Base-by-base conservation (phyloP, 73 alveolate species). In the Symbiodinium pilosum region DNA sequence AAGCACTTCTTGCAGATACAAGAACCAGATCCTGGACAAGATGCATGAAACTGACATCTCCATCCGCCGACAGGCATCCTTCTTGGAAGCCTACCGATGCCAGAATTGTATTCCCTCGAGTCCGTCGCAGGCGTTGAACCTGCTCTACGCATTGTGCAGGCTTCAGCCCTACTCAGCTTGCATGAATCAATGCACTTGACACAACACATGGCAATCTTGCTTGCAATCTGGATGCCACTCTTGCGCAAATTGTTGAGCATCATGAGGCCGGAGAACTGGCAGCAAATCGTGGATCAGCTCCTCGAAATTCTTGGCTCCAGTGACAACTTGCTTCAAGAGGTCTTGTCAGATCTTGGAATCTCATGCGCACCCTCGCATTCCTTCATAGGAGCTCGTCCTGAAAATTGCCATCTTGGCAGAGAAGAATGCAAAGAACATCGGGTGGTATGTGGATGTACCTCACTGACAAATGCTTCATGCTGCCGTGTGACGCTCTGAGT, bases 381-480 rank as follows among this genome's bases (percentile, higher is more conserved):
- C 83, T 9, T 88, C 99, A n/a, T n/a, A 99, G 99, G 99, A 99
- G 99, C 95, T 99, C 59, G 99, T 99, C 36, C 99, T 99, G 52
- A 99, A 99, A 99, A 99, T 99, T n/a, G 99, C 99, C 81, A 99
- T 99, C 88, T 93, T 99, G 94, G 99, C 99, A 16, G 99, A 99
- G 99, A 99, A 99, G 96, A 99, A 99, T 94, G 99, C 99, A n/a
- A 99, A 99, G 52, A 99, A 99, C 99, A 99, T 99, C 93, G 99
- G 99, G 93, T 99, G 99, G 99, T 99, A 99, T 98, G 99, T 99
- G 47, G 99, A 99, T 93, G 99, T 41, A 43, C 73, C 64, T 52
- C 32, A 43, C 86, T 18, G 24, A 38, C 28, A 1, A 12, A 0
- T 5, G 16, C n/a, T 21, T 34, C 4, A 30, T 26, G 34, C 18